Percentiles rank a stretch among this genome's conserved stretches.
These are phyloP conservation scores for Rehmannia glutinosa DNA, from an alignment of 257 asterid species.

Conservation along the genomic window DNA sequence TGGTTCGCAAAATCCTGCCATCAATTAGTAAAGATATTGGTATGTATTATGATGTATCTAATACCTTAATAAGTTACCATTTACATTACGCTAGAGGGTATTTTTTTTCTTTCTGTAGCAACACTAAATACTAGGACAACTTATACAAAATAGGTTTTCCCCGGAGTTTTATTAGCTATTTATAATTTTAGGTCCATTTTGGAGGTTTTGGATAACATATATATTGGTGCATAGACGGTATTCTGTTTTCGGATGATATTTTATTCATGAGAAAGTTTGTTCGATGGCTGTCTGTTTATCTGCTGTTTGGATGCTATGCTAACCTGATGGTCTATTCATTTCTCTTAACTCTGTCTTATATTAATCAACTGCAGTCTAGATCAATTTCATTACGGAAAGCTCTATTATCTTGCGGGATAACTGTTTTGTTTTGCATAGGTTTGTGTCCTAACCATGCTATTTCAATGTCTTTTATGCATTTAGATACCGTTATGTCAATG, in stretches of 20 bases:
- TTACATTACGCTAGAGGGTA: slow-evolving; percentile 5
- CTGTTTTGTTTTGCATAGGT: slow-evolving; percentile 74
- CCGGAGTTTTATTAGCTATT: too few relatives aligned
- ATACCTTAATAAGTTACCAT: neutral
- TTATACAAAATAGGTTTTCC: too few relatives aligned
- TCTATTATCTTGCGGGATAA: slow-evolving; percentile 44
- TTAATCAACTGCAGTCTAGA: slow-evolving; percentile 55
- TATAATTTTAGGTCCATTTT: too few relatives aligned
- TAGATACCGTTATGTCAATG: neutral
- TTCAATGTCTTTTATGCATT: slow-evolving; percentile 1
- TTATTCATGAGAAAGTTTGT: neutral
- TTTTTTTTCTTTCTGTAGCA: neutral
- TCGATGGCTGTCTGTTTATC: neutral
- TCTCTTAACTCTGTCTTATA: slow-evolving; percentile 16
- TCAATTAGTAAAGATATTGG: neutral
- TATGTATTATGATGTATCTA: neutral
- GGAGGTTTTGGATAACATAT: too few relatives aligned
- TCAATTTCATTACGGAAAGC: slow-evolving; percentile 84
- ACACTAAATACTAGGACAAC: neutral
- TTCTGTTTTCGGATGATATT: neutral
- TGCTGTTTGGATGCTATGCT: neutral
- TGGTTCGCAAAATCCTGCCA: too few relatives aligned
- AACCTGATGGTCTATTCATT: slow-evolving; percentile 6
- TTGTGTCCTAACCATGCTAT: slow-evolving; percentile 26
- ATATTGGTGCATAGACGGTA: too few relatives aligned